These are phyloP conservation scores for Yarrowia sp. DNA, from an alignment of 805 yeast species.

Conservation along the genomic window DNA sequence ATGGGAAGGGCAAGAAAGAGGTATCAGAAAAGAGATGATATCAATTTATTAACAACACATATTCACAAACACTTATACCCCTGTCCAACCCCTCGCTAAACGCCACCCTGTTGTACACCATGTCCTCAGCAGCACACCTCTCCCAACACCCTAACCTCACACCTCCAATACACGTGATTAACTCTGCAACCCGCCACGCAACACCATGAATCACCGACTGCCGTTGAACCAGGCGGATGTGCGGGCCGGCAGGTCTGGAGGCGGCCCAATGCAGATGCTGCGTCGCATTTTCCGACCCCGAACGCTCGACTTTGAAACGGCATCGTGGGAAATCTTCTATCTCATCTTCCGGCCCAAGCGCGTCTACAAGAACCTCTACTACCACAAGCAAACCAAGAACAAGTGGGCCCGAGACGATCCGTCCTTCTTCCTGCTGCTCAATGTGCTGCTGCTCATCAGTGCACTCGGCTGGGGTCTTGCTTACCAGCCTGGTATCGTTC, in stretches of 20 bases:
- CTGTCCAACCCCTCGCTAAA: background rate
- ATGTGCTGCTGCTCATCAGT: constrained; percentile 62
- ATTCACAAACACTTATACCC: too few species aligned
- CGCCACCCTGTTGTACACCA: background rate
- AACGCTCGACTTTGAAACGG: constrained; percentile 87
- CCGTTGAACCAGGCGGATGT: constrained; percentile 24
- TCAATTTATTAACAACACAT: background rate
- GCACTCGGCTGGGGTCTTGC: constrained; percentile 91
- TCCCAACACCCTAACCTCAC: constrained; percentile 7
- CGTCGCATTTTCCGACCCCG: constrained; percentile 63
- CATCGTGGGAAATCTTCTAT: constrained; percentile 84
- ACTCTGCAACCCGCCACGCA: constrained; percentile 24
- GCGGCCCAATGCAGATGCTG: constrained; percentile 31
- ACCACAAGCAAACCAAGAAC: constrained; percentile 74
- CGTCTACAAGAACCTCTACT: constrained; percentile 77
- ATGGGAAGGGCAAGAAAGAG: background rate
- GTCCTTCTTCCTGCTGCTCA: constrained; percentile 70
- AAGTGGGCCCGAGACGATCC: constrained; percentile 93
- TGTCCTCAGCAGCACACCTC: background rate
- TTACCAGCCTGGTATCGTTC: constrained; percentile 61
- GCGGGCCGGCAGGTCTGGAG: constrained; percentile 22
- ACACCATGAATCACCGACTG: constrained; percentile 26
- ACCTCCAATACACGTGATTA: background rate
- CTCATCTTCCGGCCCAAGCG: constrained; percentile 72
- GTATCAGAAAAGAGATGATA: background rate